Base-by-base conservation (phyloP, 2,329 filamentous ascomycete genomes). In the Fusarium humuli region DNA sequence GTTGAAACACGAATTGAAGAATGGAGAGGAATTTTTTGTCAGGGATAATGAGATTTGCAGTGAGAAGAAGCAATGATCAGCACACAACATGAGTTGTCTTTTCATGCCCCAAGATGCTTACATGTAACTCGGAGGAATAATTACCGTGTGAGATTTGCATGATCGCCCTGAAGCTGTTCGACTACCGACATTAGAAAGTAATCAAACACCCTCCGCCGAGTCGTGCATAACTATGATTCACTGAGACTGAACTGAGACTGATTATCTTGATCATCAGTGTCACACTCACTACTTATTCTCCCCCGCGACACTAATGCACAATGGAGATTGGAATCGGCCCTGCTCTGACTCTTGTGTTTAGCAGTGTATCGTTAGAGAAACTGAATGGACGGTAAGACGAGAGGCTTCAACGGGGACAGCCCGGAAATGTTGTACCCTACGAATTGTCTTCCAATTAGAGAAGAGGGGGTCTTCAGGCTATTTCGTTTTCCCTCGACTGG, bases 211-310 rank as follows among this genome's bases (percentile, higher is more conserved):
- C 50, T 62, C 23, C 41, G 10, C 12, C 6, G 20, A 47, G 41
- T 34, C 59, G 25, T 46, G 46, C 52, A 37, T 34, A 45, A 20
- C 25, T 41, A 25, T 54, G 50, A 29, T 48, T 52, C 54, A 49
- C 20, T 20, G 29, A 27, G 9, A 37, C 34, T 41, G 34, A 49
- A 37, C 18, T 37, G 18, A 34, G 29, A 20, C 22, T 57, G 53
- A 71, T 68, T 69, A 70, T 70, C 63, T 68, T 65, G 67, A 70
- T 70, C 58, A 70, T 70, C 58, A 49, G 50, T 41, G 47, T 57
- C 53, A 58, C 53, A 44, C 41, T 44, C 13, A 57, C 45, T 52
- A 63, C 45, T 41, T 44, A 54, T 47, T 27, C 56, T 61, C 34
- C 62, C 61, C 62, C 61, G 40, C 61, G 50, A 30, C 61, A 57